These are phyloP conservation scores for Pseudohalonectria lignicola DNA, from an alignment of 2,329 filamentous ascomycete species.

Conservation along the genomic window DNA sequence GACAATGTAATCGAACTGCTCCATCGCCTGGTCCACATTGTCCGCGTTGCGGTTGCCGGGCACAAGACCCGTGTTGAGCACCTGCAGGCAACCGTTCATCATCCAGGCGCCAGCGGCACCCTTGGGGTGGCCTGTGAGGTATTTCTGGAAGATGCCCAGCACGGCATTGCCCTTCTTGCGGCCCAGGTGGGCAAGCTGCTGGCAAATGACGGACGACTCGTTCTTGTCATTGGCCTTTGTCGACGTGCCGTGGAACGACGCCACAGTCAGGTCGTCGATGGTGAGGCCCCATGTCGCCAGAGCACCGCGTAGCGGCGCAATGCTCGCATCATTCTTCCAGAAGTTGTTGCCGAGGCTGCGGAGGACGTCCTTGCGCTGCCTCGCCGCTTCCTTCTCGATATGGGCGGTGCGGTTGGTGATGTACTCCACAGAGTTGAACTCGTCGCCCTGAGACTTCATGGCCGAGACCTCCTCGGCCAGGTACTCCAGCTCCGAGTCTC, in stretches of 20 bases:
- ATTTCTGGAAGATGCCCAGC: constrained; percentile 98
- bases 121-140: constrained; percentile 96
- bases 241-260: constrained; percentile 97
- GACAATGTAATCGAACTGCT: constrained; percentile 95
- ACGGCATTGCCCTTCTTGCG: constrained; percentile 94
- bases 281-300: constrained; percentile 97
- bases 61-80: constrained; percentile 86
- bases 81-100: constrained; percentile 96
- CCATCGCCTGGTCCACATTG: constrained; percentile 92
- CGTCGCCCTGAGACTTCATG: constrained; percentile 66
- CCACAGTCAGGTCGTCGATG: constrained; percentile 87
- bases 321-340: constrained; percentile 92
- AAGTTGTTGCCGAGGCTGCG: constrained; percentile 95
- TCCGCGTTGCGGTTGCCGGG: constrained; percentile 97
- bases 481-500: constrained; percentile 88
- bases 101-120: constrained; percentile 99
- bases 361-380: constrained; percentile 89
- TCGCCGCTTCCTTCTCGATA: constrained; percentile 76
- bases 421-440: constrained; percentile 78
- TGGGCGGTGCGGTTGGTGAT: constrained; percentile 74
- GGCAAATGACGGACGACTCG: constrained; percentile 92
- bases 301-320: constrained; percentile 90
- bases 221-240: constrained; percentile 99
- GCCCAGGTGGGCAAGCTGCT: constrained; percentile 90
- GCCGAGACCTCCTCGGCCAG: constrained; percentile 86